Conservation (phyloP, 2,329 filamentous ascomycete species). For the Beauveria asiatica region DNA sequence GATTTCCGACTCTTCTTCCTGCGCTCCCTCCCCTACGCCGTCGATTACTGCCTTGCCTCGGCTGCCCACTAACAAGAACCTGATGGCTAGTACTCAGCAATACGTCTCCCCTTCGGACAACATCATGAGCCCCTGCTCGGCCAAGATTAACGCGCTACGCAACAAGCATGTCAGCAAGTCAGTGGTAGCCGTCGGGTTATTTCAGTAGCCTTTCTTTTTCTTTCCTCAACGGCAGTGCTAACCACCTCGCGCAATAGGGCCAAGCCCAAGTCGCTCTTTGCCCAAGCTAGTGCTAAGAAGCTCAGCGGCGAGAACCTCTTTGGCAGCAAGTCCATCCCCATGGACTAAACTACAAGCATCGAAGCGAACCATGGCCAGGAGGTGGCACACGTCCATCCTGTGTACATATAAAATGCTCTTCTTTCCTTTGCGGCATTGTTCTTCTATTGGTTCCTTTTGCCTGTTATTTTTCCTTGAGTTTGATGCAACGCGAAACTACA, state of each 20-base stretch:
- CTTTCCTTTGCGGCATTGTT: neutral
- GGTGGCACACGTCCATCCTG: neutral
- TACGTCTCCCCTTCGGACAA: conserved; percentile 82
- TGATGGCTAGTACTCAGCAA: conserved; percentile 31
- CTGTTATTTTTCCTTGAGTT: conserved; percentile 5
- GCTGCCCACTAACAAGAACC: conserved; percentile 10
- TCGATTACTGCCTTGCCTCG: conserved; percentile 4
- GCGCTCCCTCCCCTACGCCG: conserved; percentile 10
- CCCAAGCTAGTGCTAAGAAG: conserved; percentile 56
- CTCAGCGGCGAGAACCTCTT: conserved; percentile 39
- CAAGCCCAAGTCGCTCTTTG: conserved; percentile 62
- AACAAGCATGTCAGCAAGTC: conserved; percentile 75
- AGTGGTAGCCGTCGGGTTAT: conserved; percentile 22
- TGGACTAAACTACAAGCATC: conserved; percentile 16
- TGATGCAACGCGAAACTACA: conserved; percentile 4
- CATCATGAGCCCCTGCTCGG: conserved; percentile 79
- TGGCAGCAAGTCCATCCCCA: conserved; percentile 27
- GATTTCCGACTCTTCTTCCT: conserved; percentile 7
- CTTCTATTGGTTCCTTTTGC: neutral
- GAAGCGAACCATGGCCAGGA: neutral
- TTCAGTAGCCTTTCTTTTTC: too few species aligned
- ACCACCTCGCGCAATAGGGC: conserved; percentile 31
- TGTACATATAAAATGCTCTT: conserved; percentile 9
- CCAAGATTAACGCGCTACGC: conserved; percentile 73
- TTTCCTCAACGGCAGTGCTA: neutral